phyloP scores from a whole-genome alignment of 768 basidiomycete species.

The Pleurotus pulmonarius region DNA sequence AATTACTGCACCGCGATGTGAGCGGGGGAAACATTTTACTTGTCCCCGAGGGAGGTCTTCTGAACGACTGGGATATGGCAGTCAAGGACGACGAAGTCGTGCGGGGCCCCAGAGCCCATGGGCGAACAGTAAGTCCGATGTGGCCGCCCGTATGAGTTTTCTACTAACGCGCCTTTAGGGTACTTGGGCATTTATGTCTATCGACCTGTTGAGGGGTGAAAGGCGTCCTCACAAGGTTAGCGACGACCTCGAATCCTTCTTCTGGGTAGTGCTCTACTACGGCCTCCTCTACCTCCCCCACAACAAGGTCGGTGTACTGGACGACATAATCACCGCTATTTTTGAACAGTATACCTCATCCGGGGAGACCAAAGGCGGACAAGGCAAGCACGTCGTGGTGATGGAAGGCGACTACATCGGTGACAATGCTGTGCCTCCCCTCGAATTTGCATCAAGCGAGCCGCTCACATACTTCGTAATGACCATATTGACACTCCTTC shows the following conservation, averaged over 20 bases:
- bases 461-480: no score
- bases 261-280: slow-evolving; percentile 15
- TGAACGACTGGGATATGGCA: slow-evolving; percentile 10
- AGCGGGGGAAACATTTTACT: slow-evolving; percentile 10
- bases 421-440: no score
- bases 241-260: slow-evolving; percentile 15
- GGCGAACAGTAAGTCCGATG: slow-evolving; percentile 4
- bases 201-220: not conserved
- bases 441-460: no score
- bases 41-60: not conserved
- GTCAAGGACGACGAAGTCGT: not conserved
- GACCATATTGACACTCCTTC: no score
- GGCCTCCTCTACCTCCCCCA: slow-evolving; percentile 12
- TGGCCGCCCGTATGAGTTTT: no score
- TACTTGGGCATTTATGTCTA: slow-evolving; percentile 15
- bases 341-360: not conserved
- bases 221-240: slow-evolving; percentile 8
- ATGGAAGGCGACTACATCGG: no score
- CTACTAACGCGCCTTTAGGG: slow-evolving; percentile 7
- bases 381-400: no score
- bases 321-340: not conserved
- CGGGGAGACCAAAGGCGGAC: no score
- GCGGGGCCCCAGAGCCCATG: not conserved
- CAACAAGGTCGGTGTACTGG: not conserved
- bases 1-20: slow-evolving; percentile 9